Percentiles rank a stretch among this genome's conserved stretches.
Conservation (phyloP, 2,329 filamentous ascomycete species). For the Spiromastix sp. region DNA sequence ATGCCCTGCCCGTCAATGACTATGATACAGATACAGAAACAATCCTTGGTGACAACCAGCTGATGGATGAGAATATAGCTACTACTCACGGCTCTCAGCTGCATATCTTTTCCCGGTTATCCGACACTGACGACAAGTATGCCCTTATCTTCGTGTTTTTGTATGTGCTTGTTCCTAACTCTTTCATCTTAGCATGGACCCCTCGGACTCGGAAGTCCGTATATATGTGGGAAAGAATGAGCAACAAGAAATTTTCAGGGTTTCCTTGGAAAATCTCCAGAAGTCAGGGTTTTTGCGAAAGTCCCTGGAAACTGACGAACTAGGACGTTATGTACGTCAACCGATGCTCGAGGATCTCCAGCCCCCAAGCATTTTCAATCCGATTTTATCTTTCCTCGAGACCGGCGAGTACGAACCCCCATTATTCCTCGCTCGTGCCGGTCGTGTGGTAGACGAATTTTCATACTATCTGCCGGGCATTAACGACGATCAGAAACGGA, state of each 20-base stretch:
- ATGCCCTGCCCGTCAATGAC: too few relatives aligned
- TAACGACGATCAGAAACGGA: slow-evolving; percentile 2
- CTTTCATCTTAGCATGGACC: neutral
- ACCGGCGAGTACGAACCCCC: neutral
- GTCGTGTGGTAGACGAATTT: neutral
- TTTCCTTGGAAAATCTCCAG: neutral
- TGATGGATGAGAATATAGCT: neutral
- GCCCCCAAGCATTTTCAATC: neutral
- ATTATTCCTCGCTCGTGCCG: neutral
- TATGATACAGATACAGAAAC: too few relatives aligned
- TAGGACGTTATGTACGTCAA: neutral
- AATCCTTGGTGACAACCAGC: neutral
- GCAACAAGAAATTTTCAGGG: neutral
- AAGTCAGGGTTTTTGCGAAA: neutral
- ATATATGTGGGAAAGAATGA: neutral
- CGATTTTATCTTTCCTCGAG: neutral
- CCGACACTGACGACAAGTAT: neutral
- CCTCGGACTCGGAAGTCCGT: too few relatives aligned
- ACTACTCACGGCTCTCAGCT: neutral
- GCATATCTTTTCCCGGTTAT: neutral
- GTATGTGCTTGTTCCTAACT: neutral
- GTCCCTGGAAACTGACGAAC: neutral
- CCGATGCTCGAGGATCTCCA: neutral
- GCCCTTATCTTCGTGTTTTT: neutral
- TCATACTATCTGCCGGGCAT: slow-evolving; percentile 7